A percentile compares a stretch with the other conserved stretches of the same genome.
These are phyloP conservation scores for Corinectria fuckeliana DNA, from an alignment of 2,329 filamentous ascomycete species.

Conservation along the genomic window DNA sequence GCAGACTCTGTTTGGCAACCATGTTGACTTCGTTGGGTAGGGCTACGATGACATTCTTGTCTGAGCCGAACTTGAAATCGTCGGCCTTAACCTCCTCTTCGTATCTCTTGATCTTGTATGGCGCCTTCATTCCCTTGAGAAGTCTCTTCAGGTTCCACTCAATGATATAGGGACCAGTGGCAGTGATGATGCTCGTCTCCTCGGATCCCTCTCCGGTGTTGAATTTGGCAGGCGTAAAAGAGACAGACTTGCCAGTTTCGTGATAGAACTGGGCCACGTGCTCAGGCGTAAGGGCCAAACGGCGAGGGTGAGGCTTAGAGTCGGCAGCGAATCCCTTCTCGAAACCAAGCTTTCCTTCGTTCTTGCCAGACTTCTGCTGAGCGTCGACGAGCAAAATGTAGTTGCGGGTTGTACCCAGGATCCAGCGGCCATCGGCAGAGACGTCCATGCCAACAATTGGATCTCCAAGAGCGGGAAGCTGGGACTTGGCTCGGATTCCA, in stretches of 20 bases:
- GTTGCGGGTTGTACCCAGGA: conserved; percentile 90
- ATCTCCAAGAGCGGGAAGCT: conserved; percentile 93
- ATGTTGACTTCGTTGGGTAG: conserved; percentile 98
- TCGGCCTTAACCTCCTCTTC: conserved; percentile 95
- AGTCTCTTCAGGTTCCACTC: conserved; percentile 97
- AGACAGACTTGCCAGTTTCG: conserved; percentile 85
- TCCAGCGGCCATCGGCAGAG: conserved; percentile 93
- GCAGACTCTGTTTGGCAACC: conserved; percentile 85
- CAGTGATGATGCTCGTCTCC: conserved; percentile 95
- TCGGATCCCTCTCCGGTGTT: conserved; percentile 82
- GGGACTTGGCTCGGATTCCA: conserved; percentile 96
- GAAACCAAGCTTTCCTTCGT: conserved; percentile 97
- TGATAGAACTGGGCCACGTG: conserved; percentile 98
- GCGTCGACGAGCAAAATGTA: conserved; percentile 95
- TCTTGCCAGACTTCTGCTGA: conserved; percentile 90
- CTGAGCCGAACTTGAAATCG: conserved; percentile 96
- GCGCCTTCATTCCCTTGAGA: conserved; percentile 78
- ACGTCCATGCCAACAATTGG: conserved; percentile 95
- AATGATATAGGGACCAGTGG: conserved; percentile 94
- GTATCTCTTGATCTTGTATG: conserved; percentile 97
- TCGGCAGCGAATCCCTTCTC: conserved; percentile 93
- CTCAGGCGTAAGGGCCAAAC: conserved; percentile 84
- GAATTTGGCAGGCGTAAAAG: conserved; percentile 92
- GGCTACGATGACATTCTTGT: conserved; percentile 98
- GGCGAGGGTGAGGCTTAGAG: conserved; percentile 89